Evolutionary conservation across 2,329 filamentous ascomycete genomes (phyloP).

Genomic region (Pseudofabraea citricarpa): DNA sequence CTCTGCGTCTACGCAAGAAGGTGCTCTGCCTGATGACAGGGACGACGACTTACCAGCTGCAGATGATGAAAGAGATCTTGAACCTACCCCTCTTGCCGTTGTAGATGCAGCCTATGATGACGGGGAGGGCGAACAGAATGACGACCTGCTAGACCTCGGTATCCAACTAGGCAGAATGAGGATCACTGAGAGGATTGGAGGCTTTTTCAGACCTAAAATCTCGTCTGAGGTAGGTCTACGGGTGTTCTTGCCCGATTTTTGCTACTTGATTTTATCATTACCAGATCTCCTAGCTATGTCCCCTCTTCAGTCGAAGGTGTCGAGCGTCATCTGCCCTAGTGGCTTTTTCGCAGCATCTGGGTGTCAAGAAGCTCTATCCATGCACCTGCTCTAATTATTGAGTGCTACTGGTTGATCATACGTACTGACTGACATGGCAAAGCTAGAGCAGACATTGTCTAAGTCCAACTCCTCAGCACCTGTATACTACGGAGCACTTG

Average conservation of each 20-base stretch:
- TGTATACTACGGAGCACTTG: conserved; percentile 14
- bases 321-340: too few relatives aligned
- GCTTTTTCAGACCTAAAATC: conserved; percentile 65
- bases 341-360: too few relatives aligned
- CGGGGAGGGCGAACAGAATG: conserved; percentile 44
- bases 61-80: conserved; percentile 58
- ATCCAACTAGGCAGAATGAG: conserved; percentile 67
- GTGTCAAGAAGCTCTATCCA: too few relatives aligned
- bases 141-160: conserved; percentile 68
- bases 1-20: conserved; percentile 9
- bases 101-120: conserved; percentile 64
- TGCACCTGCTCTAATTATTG: too few relatives aligned
- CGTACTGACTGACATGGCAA: background rate
- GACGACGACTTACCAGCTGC: conserved; percentile 37
- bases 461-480: conserved; percentile 11
- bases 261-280: background rate
- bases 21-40: conserved; percentile 39
- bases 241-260: conserved; percentile 22
- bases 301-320: conserved; percentile 1
- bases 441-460: background rate
- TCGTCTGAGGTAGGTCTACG: conserved; percentile 70
- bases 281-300: conserved; percentile 4
- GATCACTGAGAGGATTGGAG: conserved; percentile 70
- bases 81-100: conserved; percentile 57
- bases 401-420: too few relatives aligned